These are phyloP conservation scores for Sarocladium strictum DNA, from an alignment of 2,329 filamentous ascomycete species.

Conservation along the genomic window DNA sequence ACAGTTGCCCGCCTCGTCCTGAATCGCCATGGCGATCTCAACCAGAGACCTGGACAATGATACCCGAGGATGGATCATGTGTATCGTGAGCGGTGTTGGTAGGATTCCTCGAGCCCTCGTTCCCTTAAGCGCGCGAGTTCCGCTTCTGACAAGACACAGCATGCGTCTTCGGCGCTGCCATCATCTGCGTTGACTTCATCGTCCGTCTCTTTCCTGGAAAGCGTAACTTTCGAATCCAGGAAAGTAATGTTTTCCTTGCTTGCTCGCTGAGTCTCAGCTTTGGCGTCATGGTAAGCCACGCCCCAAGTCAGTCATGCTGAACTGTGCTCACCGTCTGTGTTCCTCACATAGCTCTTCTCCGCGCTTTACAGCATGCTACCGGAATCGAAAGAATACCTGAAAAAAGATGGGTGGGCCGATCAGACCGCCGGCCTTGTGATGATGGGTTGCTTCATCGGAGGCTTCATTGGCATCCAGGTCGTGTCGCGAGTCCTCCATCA, in stretches of 20 bases:
- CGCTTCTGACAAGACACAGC: slow-evolving; percentile 30
- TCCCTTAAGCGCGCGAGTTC: neutral
- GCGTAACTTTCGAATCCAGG: slow-evolving; percentile 76
- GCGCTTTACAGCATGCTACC: slow-evolving; percentile 91
- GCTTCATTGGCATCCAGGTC: slow-evolving; percentile 70
- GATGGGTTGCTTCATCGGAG: slow-evolving; percentile 63
- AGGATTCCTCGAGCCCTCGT: slow-evolving; percentile 22
- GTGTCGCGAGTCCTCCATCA: slow-evolving; percentile 67
- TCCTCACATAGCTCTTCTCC: slow-evolving; percentile 67
- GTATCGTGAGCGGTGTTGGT: slow-evolving; percentile 71
- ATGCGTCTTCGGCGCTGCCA: slow-evolving; percentile 68
- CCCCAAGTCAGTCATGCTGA: no score
- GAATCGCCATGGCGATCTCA: slow-evolving; percentile 31
- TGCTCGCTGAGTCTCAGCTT: slow-evolving; percentile 88
- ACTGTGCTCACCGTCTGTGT: no score
- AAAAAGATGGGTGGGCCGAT: slow-evolving; percentile 59
- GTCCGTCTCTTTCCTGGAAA: slow-evolving; percentile 67
- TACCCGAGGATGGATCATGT: slow-evolving; percentile 90
- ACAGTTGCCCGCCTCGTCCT: neutral
- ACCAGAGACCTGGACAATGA: slow-evolving; percentile 60
- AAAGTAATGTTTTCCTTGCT: slow-evolving; percentile 83
- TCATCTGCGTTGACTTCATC: slow-evolving; percentile 82
- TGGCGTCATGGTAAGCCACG: slow-evolving; percentile 87
- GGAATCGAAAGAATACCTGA: slow-evolving; percentile 72
- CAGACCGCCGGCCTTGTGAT: slow-evolving; percentile 62